Conservation (phyloP, 208 protist species). For the Leptomonas pyrrhocoris region DNA sequence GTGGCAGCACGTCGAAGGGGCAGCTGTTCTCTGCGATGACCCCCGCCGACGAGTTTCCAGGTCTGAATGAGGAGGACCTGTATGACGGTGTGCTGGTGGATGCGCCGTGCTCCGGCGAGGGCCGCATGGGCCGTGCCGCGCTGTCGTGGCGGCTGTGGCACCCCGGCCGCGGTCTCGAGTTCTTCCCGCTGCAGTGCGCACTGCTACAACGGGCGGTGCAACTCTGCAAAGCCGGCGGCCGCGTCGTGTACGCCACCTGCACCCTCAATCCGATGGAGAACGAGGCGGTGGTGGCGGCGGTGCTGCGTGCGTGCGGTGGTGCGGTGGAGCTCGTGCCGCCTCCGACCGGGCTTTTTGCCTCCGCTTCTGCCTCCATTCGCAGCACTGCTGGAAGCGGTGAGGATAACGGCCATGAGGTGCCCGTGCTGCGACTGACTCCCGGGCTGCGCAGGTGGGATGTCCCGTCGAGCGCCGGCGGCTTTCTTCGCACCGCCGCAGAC, state of each 20-base stretch:
- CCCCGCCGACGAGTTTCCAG: not conserved
- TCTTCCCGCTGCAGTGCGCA: slow-evolving; percentile 68
- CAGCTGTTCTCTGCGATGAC: no score
- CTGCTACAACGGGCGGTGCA: slow-evolving; percentile 75
- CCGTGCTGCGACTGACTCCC: slow-evolving; percentile 30
- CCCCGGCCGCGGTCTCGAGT: slow-evolving; percentile 57
- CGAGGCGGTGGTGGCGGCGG: slow-evolving; percentile 92
- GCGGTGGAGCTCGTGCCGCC: slow-evolving; percentile 53
- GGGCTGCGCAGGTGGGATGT: slow-evolving; percentile 68
- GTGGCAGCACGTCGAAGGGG: no score
- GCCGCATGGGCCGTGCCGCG: slow-evolving; percentile 81
- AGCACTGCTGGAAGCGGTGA: no score
- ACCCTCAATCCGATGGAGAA: slow-evolving; percentile 97
- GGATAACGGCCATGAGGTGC: slow-evolving; percentile 1
- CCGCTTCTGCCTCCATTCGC: no score
- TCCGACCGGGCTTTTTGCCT: slow-evolving; percentile 15
- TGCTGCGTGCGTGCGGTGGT: slow-evolving; percentile 49
- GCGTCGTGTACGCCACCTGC: slow-evolving; percentile 96
- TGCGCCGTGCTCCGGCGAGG: slow-evolving; percentile 95
- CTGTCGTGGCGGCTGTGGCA: slow-evolving; percentile 88
- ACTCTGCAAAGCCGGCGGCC: slow-evolving; percentile 72
- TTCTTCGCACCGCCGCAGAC: slow-evolving; percentile 46
- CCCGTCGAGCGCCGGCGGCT: slow-evolving; percentile 60
- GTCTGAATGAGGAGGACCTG: slow-evolving; percentile 12
- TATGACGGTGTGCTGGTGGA: slow-evolving; percentile 93